Conservation (phyloP, 1,284 basidiomycete species). For the Pascua sp. region DNA sequence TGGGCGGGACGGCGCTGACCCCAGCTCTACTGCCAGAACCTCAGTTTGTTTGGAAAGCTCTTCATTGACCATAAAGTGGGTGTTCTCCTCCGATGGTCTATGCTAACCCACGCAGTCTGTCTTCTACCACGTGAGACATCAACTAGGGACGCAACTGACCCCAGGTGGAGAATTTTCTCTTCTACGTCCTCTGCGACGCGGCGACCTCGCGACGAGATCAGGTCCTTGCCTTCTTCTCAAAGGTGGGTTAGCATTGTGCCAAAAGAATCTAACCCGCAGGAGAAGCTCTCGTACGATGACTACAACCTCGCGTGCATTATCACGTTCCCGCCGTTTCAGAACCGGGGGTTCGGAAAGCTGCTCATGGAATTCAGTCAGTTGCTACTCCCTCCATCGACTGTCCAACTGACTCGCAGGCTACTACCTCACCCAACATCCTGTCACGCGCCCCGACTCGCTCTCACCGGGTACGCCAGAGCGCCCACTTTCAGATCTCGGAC, state of each 20-base stretch:
- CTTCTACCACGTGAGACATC: slow-evolving; percentile 68
- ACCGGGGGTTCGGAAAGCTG: slow-evolving; percentile 85
- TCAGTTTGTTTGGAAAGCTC: slow-evolving; percentile 94
- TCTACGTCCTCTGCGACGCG: slow-evolving; percentile 89
- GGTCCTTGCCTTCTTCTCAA: slow-evolving; percentile 92
- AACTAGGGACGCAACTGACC: too few relatives aligned
- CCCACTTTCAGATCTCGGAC: slow-evolving; percentile 86
- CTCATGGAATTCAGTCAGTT: slow-evolving; percentile 92
- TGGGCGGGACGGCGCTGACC: background rate
- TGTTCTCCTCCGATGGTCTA: background rate
- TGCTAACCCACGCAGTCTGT: slow-evolving; percentile 58
- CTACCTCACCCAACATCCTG: slow-evolving; percentile 67
- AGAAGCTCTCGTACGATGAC: slow-evolving; percentile 92
- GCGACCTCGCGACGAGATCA: slow-evolving; percentile 68
- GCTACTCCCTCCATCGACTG: background rate
- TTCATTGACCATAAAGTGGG: slow-evolving; percentile 89
- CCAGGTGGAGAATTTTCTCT: slow-evolving; percentile 59
- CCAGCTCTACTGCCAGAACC: slow-evolving; percentile 91
- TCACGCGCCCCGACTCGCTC: slow-evolving; percentile 52
- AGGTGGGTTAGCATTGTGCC: slow-evolving; percentile 54
- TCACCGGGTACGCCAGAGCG: slow-evolving; percentile 90
- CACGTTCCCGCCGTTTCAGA: slow-evolving; percentile 88
- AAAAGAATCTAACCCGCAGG: slow-evolving; percentile 48
- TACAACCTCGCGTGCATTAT: slow-evolving; percentile 98
- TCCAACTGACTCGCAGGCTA: slow-evolving; percentile 61